Percentiles rank a stretch among this genome's conserved stretches.
Evolutionary conservation across 768 basidiomycete species (phyloP).

Genomic region (Suillus subaureus): DNA sequence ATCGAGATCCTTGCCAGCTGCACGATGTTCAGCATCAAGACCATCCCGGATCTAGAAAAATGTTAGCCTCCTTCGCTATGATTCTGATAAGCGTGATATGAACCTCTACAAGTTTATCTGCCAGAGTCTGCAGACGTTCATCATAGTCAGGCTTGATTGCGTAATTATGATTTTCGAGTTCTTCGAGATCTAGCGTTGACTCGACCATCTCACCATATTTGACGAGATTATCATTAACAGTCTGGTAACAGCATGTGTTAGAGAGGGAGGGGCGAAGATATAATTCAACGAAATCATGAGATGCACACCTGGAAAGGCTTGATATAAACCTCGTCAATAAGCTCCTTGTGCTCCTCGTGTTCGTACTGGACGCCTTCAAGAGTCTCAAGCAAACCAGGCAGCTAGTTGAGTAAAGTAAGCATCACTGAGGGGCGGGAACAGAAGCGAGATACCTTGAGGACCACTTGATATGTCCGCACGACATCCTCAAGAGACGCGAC

Average conservation of each 20-base stretch:
- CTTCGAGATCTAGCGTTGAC: constrained; percentile 88
- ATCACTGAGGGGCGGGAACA: background rate
- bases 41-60: constrained; percentile 64
- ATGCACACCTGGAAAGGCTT: constrained; percentile 56
- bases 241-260: constrained; percentile 41
- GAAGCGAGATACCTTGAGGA: constrained; percentile 60
- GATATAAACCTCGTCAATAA: constrained; percentile 74
- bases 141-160: constrained; percentile 95
- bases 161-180: constrained; percentile 83
- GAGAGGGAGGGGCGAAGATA: background rate
- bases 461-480: constrained; percentile 93
- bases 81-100: constrained; percentile 10
- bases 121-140: constrained; percentile 65
- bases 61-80: background rate
- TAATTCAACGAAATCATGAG: background rate
- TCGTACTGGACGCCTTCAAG: constrained; percentile 54
- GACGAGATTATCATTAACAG: constrained; percentile 58
- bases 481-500: constrained; percentile 91
- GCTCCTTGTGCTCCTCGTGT: constrained; percentile 47
- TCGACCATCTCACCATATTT: constrained; percentile 96
- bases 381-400: constrained; percentile 72
- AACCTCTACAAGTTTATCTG: constrained; percentile 64
- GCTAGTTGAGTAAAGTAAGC: constrained; percentile 39
- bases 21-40: constrained; percentile 78
- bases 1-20: constrained; percentile 67